A percentile compares a stretch with the other conserved stretches of the same genome.
These are phyloP conservation scores for Gossypium stocksii DNA, from an alignment of 345 rosid species.

Conservation along the genomic window DNA sequence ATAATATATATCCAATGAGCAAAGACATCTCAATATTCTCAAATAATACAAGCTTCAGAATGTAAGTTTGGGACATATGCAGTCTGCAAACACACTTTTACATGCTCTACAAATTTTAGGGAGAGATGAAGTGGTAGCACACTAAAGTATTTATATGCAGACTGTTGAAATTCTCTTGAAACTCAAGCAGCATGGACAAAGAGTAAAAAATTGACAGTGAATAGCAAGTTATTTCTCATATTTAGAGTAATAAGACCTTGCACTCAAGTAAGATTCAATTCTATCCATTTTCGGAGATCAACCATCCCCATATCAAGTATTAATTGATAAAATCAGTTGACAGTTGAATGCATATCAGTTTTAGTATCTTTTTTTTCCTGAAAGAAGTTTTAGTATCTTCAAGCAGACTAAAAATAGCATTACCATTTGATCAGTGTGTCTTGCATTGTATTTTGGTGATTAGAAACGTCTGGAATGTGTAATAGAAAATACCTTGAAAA, in stretches of 20 bases:
- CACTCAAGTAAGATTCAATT: not conserved
- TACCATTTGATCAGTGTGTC: not conserved
- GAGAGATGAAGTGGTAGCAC: not conserved
- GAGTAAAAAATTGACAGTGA: not conserved
- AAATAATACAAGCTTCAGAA: not conserved
- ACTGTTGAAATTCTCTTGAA: not conserved
- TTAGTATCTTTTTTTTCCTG: not conserved
- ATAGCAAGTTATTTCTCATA: not conserved
- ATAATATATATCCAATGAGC: not conserved
- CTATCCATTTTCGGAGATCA: not conserved
- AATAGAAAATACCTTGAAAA: not conserved
- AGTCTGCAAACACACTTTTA: not conserved
- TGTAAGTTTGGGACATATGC: not conserved
- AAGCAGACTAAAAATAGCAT: not conserved
- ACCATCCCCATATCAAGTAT: not conserved
- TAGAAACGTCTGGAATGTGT: not conserved
- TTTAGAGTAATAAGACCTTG: not conserved
- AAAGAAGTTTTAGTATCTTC: not conserved
- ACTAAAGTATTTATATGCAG: not conserved
- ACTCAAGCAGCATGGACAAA: not conserved
- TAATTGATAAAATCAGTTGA: not conserved
- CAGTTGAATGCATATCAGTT: not conserved
- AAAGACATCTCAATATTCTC: not conserved
- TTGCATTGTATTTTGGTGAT: not conserved
- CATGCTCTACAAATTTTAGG: not conserved